Evolutionary conservation across 108 stramenopile species (phyloP).

Genomic region (Skeletonema tropicum): DNA sequence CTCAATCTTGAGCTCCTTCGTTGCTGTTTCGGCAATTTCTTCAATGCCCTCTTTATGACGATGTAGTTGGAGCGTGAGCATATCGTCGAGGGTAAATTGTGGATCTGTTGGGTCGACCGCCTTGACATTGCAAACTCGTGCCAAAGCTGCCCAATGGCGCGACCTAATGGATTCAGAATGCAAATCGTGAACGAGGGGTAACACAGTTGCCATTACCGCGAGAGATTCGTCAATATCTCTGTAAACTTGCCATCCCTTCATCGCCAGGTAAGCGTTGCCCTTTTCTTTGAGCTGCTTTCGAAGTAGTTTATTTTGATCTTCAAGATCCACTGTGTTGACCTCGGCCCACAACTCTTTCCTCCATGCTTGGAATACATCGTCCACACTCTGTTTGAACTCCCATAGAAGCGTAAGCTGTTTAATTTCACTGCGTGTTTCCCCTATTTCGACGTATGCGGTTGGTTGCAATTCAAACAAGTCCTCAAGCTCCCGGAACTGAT

Average conservation of each 20-base stretch:
- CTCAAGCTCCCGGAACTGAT: conserved; percentile 78
- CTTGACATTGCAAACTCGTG: conserved; percentile 80
- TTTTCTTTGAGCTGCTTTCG: conserved; percentile 80
- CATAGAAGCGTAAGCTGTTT: conserved; percentile 71
- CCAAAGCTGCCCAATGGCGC: conserved; percentile 85
- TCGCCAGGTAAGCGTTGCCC: conserved; percentile 62
- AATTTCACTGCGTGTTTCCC: conserved; percentile 78
- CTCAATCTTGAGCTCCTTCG: conserved; percentile 91
- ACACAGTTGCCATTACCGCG: conserved; percentile 78
- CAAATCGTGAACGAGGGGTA: conserved; percentile 85
- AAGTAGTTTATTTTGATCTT: conserved; percentile 79
- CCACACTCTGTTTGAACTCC: conserved; percentile 81
- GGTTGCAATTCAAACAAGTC: conserved; percentile 89
- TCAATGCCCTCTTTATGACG: conserved; percentile 76
- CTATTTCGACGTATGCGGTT: conserved; percentile 75
- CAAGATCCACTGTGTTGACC: conserved; percentile 78
- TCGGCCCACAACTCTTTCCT: conserved; percentile 60
- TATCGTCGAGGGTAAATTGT: conserved; percentile 64
- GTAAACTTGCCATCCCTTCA: conserved; percentile 88
- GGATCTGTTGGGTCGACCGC: conserved; percentile 67
- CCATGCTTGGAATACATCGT: conserved; percentile 66
- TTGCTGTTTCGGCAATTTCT: conserved; percentile 89
- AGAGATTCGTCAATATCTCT: conserved; percentile 82
- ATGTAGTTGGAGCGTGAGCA: conserved; percentile 82
- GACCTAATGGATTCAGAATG: conserved; percentile 78